A percentile compares a stretch with the other conserved stretches of the same genome.
phyloP scores from a whole-genome alignment of 768 basidiomycete genomes.

The Boletus tomentosulus region DNA sequence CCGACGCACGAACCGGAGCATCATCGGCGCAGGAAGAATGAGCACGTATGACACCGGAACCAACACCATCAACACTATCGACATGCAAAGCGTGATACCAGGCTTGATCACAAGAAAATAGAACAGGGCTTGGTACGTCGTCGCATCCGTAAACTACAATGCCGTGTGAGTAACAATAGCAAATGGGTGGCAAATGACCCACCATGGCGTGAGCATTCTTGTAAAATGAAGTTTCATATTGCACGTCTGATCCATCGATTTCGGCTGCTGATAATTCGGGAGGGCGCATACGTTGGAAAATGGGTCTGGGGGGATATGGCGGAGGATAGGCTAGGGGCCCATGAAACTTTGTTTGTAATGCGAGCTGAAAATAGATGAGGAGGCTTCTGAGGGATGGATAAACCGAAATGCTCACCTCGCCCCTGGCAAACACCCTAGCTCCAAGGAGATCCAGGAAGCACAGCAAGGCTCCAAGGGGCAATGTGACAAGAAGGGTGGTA shows the following conservation, averaged over 20 bases:
- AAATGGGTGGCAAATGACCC: conserved; percentile 17
- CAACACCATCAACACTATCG: conserved; percentile 49
- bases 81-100: conserved; percentile 65
- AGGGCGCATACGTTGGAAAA: conserved; percentile 63
- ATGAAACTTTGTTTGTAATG: conserved; percentile 68
- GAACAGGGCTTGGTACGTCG: conserved; percentile 81
- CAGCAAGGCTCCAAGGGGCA: conserved; percentile 72
- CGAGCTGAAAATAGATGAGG: conserved; percentile 40
- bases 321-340: conserved; percentile 57
- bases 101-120: conserved; percentile 89
- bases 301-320: conserved; percentile 66
- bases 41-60: conserved; percentile 56
- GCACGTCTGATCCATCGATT: conserved; percentile 34
- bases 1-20: conserved; percentile 58
- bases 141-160: conserved; percentile 70
- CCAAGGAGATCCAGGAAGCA: conserved; percentile 77
- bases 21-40: conserved; percentile 63
- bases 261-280: conserved; percentile 49
- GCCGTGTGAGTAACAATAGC: conserved; percentile 4
- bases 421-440: conserved; percentile 64
- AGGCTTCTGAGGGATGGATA: neutral
- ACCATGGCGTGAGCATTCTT: conserved; percentile 82
- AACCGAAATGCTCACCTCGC: conserved; percentile 47
- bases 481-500: conserved; percentile 72
- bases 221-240: conserved; percentile 70